A percentile compares a stretch with the other conserved stretches of the same genome.
Conservation (phyloP, 1,284 basidiomycete genomes). For the Cerioporus squamosus region DNA sequence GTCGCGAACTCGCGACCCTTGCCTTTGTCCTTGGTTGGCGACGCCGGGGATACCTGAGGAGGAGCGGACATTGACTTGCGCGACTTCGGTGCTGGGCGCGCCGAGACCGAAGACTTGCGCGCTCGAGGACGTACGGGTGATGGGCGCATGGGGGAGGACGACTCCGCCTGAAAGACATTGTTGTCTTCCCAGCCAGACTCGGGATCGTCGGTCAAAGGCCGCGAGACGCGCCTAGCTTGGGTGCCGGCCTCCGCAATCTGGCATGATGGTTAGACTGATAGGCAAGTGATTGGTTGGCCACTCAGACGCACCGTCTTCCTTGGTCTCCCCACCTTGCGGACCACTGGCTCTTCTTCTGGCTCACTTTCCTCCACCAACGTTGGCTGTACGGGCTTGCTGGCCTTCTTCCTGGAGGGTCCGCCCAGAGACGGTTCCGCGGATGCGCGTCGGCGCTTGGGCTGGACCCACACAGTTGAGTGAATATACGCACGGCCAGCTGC, state of each 20-base stretch:
- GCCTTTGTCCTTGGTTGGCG: slow-evolving; percentile 26
- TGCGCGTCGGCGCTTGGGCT: slow-evolving; percentile 65
- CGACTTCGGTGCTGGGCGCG: slow-evolving; percentile 37
- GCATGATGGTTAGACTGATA: neutral
- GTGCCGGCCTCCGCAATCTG: slow-evolving; percentile 52
- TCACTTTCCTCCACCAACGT: slow-evolving; percentile 76
- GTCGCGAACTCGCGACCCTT: slow-evolving; percentile 18
- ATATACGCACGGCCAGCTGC: no score
- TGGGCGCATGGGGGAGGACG: slow-evolving; percentile 71
- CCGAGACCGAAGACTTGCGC: slow-evolving; percentile 46
- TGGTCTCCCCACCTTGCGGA: slow-evolving; percentile 62
- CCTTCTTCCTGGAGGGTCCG: slow-evolving; percentile 47
- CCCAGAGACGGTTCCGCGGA: slow-evolving; percentile 74
- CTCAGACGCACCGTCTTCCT: slow-evolving; percentile 58
- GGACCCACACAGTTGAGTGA: no score
- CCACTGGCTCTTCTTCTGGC: slow-evolving; percentile 65
- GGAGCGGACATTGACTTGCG: slow-evolving; percentile 76
- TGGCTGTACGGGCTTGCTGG: slow-evolving; percentile 43
- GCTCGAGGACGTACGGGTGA: slow-evolving; percentile 55
- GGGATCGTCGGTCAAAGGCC: slow-evolving; percentile 44
- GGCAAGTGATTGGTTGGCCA: no score
- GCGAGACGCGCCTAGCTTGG: slow-evolving; percentile 58
- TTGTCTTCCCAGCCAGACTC: slow-evolving; percentile 88
- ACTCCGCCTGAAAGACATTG: slow-evolving; percentile 82
- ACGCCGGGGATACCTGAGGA: slow-evolving; percentile 49